Percentiles rank a stretch among this genome's conserved stretches.
These are phyloP conservation scores for Mucor mucedo DNA, from an alignment of 371 early-diverging fungal genomes.

Conservation along the genomic window DNA sequence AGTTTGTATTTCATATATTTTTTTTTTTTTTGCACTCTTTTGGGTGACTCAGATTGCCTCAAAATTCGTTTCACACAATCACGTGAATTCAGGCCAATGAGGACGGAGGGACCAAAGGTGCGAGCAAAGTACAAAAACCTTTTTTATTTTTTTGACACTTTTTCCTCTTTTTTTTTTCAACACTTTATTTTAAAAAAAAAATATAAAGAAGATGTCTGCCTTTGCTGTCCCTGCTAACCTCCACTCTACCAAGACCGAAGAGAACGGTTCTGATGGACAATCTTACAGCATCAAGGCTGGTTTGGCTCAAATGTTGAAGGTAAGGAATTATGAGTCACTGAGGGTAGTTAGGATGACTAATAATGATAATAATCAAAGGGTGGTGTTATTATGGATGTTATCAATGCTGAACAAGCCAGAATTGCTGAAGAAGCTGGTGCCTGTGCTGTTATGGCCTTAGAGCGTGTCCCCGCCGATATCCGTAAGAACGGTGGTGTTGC, in stretches of 20 bases:
- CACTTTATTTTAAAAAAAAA: not conserved
- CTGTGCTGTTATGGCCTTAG: constrained; percentile 97
- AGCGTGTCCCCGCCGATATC: constrained; percentile 98
- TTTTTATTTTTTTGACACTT: constrained; percentile 39
- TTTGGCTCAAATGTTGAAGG: constrained; percentile 98
- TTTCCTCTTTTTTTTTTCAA: constrained; percentile 24
- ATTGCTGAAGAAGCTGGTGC: constrained; percentile 99
- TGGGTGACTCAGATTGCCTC: constrained; percentile 16
- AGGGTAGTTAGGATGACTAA: not conserved
- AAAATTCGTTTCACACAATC: constrained; percentile 36
- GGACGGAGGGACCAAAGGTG: not conserved
- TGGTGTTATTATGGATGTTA: constrained; percentile 99
- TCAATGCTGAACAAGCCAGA: constrained; percentile 95
- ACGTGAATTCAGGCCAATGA: constrained; percentile 23
- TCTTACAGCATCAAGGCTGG: constrained; percentile 88
- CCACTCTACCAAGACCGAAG: constrained; percentile 55
- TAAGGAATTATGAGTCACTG: constrained; percentile 28
- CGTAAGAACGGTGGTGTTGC: constrained; percentile 97
- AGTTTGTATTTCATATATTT: too few relatives aligned
- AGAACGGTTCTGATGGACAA: constrained; percentile 44
- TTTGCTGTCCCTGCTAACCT: constrained; percentile 75
- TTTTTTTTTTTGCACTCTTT: too few relatives aligned
- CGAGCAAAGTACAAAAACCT: constrained; percentile 2
- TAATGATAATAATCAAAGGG: constrained; percentile 59
- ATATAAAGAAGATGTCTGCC: constrained; percentile 34